phyloP scores from a whole-genome alignment of 2,329 filamentous ascomycete species.

The Emericellopsis atlantica region DNA sequence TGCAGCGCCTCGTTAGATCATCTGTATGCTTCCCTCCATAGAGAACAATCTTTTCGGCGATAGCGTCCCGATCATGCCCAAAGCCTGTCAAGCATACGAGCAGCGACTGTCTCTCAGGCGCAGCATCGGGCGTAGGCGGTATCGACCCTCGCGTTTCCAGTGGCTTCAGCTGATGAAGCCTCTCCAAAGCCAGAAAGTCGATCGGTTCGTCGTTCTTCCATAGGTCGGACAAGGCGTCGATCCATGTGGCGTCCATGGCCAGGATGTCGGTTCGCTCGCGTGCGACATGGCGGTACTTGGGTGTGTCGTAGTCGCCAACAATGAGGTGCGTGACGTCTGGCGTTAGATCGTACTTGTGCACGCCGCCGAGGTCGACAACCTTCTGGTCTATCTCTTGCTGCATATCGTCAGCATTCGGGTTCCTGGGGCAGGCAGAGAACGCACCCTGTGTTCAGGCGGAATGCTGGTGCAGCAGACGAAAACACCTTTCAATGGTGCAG shows the following conservation, averaged over 20 bases:
- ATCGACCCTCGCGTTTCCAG: constrained; percentile 41
- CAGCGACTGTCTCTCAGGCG: constrained; percentile 18
- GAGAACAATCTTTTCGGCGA: constrained; percentile 52
- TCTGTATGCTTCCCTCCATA: constrained; percentile 79
- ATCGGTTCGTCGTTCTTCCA: constrained; percentile 78
- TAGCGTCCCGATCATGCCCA: constrained; percentile 51
- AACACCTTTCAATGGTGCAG: constrained; percentile 55
- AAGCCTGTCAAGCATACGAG: constrained; percentile 46
- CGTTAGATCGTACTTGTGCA: constrained; percentile 85
- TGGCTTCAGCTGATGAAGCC: constrained; percentile 48
- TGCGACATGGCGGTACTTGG: constrained; percentile 93
- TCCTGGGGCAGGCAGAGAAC: constrained; percentile 7
- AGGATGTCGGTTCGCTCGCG: constrained; percentile 77
- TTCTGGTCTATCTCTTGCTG: constrained; percentile 46
- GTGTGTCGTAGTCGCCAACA: constrained; percentile 77
- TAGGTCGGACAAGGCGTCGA: constrained; percentile 63
- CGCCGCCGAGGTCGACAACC: constrained; percentile 71
- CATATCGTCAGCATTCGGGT: neutral
- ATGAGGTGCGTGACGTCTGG: constrained; percentile 91
- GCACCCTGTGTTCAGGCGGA: constrained; percentile 63
- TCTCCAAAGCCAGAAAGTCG: constrained; percentile 58
- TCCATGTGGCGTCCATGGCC: constrained; percentile 71
- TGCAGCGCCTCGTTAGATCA: constrained; percentile 75
- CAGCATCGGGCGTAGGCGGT: constrained; percentile 6
- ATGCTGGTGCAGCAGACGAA: constrained; percentile 85